Evolutionary conservation across 768 basidiomycete genomes (phyloP).

Genomic region (Termitomyces sp.): DNA sequence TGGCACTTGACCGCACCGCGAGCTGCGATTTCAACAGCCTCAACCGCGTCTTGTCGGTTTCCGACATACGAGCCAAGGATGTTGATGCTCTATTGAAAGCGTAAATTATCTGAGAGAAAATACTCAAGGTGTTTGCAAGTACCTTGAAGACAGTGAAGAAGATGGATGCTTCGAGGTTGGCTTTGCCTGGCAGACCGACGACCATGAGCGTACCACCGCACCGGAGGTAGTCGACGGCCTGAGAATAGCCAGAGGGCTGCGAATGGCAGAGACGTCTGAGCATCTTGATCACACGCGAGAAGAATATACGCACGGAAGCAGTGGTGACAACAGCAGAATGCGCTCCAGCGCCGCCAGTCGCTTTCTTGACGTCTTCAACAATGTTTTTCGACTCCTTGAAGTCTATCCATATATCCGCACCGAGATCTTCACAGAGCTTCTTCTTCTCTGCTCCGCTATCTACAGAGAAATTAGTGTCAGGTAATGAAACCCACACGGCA

Average conservation of each 20-base stretch:
- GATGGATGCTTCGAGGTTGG: conserved; percentile 54
- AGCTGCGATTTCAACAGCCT: conserved; percentile 75
- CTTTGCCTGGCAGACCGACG: conserved; percentile 70
- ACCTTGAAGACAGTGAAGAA: conserved; percentile 71
- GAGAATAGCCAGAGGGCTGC: conserved; percentile 35
- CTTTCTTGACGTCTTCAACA: conserved; percentile 55
- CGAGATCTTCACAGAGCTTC: conserved; percentile 13
- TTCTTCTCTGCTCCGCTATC: neutral
- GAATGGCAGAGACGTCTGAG: neutral
- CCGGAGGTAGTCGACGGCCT: conserved; percentile 74
- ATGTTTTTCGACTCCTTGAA: conserved; percentile 65
- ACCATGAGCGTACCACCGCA: conserved; percentile 69
- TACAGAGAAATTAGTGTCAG: neutral
- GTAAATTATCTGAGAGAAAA: neutral
- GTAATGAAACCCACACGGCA: neutral
- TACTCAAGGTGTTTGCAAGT: neutral
- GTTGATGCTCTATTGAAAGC: conserved; percentile 41
- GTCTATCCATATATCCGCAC: conserved; percentile 73
- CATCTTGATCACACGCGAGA: neutral
- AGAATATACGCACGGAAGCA: conserved; percentile 32
- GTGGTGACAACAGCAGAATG: conserved; percentile 66
- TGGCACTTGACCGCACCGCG: conserved; percentile 63
- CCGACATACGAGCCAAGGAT: conserved; percentile 56
- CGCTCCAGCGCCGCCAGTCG: conserved; percentile 65
- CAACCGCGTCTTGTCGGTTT: conserved; percentile 79